Base-by-base conservation (phyloP, 2,329 filamentous ascomycete species). In the Fusarium sp. region DNA sequence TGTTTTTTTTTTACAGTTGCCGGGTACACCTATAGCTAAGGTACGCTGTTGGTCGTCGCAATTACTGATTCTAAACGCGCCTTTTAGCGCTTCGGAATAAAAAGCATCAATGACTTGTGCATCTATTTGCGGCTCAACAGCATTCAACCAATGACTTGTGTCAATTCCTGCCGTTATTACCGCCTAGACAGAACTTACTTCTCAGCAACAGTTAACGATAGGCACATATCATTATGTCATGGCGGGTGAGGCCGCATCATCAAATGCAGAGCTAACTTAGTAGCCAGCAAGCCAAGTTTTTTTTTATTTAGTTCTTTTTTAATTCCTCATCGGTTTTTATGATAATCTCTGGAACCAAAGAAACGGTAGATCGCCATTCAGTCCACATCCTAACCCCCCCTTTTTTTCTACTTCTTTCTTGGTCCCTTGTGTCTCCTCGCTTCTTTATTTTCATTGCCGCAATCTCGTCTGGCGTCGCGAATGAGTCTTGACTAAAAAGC, bases 171-270 rank as follows among this genome's bases (percentile, higher is more conserved):
- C 34, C 37, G 41, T 59, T 59, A 33, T 53, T 53, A 28, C 62
- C 62, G 54, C 37, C 37, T 33, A 31, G 59, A 60, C 34, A 37
- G 34, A 60, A 16, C 42, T 34, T 45, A 56, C 31, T 46, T 34
- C 51, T 44, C 33, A 40, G 33, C 31, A 37, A 30, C 36, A 36
- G 34, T 42, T 31, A 49, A 55, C 49, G 33, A 60, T 20, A 59
- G 36, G 23, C 30, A 45, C 53, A 51, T 57, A 57, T 51, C 62
- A 67, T 72, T 67, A 64, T 71, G 69, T 72, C 69, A 67, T 69
- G 57, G 57, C 52, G 51, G 62, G 44, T 53, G 51, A 62, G 57
- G 62, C 62, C 49, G 62, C 49, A 69, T 67, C 66, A 67, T 59
- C 65, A 67, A 44, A 65, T 31, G 37, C 62, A 65, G 54, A 57